A percentile compares a stretch with the other conserved stretches of the same genome.
These are phyloP conservation scores for Hypoxylon fragiforme DNA, from an alignment of 495 filamentous ascomycete genomes.

Conservation along the genomic window DNA sequence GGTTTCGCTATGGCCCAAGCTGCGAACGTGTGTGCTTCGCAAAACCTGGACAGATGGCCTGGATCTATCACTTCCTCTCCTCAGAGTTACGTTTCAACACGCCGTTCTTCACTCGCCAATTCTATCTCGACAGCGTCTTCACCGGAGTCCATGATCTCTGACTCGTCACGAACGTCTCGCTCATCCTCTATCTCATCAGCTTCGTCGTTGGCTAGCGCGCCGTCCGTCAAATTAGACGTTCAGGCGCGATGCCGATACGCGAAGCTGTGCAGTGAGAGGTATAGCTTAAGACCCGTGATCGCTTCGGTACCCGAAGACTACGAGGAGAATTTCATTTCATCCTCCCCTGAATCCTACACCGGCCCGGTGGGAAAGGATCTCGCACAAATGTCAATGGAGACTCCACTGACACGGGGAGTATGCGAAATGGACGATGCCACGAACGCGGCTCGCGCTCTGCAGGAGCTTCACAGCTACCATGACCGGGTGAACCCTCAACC, in stretches of 20 bases:
- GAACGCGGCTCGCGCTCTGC: slow-evolving; percentile 69
- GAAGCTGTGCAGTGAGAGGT: slow-evolving; percentile 61
- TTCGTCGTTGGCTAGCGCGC: slow-evolving; percentile 67
- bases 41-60: slow-evolving; percentile 62
- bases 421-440: slow-evolving; percentile 52
- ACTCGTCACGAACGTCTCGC: slow-evolving; percentile 72
- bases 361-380: slow-evolving; percentile 58
- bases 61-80: slow-evolving; percentile 56
- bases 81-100: slow-evolving; percentile 60
- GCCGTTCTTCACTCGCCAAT: slow-evolving; percentile 76
- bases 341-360: slow-evolving; percentile 65
- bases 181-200: slow-evolving; percentile 75
- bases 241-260: slow-evolving; percentile 83
- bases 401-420: slow-evolving; percentile 46
- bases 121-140: slow-evolving; percentile 78
- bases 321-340: slow-evolving; percentile 58
- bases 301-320: slow-evolving; percentile 57
- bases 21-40: slow-evolving; percentile 63
- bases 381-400: slow-evolving; percentile 55
- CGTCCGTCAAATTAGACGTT: slow-evolving; percentile 70
- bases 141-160: slow-evolving; percentile 89
- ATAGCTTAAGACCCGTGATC: slow-evolving; percentile 49
- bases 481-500: slow-evolving; percentile 42
- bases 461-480: slow-evolving; percentile 60
- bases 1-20: slow-evolving; percentile 77